A percentile compares a stretch with the other conserved stretches of the same genome.
phyloP scores from a whole-genome alignment of 352 stramenopile species.

The Lagenidium giganteum region DNA sequence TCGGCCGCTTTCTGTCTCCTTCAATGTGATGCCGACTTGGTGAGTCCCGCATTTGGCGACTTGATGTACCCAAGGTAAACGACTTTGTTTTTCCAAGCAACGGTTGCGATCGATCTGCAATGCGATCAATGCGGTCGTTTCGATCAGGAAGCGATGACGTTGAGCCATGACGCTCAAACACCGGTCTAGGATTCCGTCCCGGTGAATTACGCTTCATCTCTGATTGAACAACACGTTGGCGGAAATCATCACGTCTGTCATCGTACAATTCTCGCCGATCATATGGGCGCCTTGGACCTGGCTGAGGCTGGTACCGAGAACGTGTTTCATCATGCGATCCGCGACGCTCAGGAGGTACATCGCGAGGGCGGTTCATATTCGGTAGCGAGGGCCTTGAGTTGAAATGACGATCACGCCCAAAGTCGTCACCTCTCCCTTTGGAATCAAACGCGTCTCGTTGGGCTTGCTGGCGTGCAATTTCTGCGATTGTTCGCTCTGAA shows the following conservation, averaged over 20 bases:
- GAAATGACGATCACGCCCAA: too few relatives aligned
- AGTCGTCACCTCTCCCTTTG: too few relatives aligned
- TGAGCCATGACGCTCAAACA: slow-evolving; percentile 45
- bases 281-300: too few relatives aligned
- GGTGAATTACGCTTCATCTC: slow-evolving; percentile 21
- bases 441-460: too few relatives aligned
- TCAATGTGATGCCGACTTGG: slow-evolving; percentile 8
- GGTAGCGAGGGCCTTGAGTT: too few relatives aligned
- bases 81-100: too few relatives aligned
- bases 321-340: slow-evolving; percentile 4
- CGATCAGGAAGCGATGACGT: slow-evolving; percentile 21
- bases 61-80: not conserved
- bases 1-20: slow-evolving; percentile 9
- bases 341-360: not conserved
- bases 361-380: too few relatives aligned
- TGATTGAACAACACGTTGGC: too few relatives aligned
- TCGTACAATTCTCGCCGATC: not conserved
- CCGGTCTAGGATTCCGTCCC: slow-evolving; percentile 14
- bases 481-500: too few relatives aligned
- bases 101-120: slow-evolving; percentile 9
- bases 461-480: too few relatives aligned
- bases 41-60: slow-evolving; percentile 5
- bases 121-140: slow-evolving; percentile 11
- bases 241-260: slow-evolving; percentile 17
- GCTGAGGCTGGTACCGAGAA: too few relatives aligned